Evolutionary conservation across 768 basidiomycete species (phyloP), one percentile per base, ranked within the genome.

Genomic region (Pisolithus microcarpus): DNA sequence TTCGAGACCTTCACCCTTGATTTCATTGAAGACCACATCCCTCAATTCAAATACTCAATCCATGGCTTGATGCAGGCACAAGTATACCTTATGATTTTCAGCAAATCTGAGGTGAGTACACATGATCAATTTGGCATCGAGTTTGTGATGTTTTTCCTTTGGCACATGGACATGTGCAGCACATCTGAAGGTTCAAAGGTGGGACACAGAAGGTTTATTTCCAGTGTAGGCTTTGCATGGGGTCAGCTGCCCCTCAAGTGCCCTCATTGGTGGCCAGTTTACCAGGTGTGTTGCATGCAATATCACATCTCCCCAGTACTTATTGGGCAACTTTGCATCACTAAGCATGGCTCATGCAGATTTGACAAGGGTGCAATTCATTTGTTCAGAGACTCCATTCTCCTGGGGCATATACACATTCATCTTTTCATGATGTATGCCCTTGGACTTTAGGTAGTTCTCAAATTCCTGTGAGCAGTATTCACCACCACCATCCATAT

Each of bases 211-310:
- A 10, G 61, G 62, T 48, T 62, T 61, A 11, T 52, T 39, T 0
- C 55, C n/a, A n/a, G n/a, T n/a, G n/a, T n/a, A n/a, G n/a, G n/a
- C n/a, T n/a, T n/a, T n/a, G n/a, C n/a, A n/a, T 48, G 21, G 46
- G 46, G 51, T 52, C 66, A 2, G 49, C 55, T 18, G 58, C 56
- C 44, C 60, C 61, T 1, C 62, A 67, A 7, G 67, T 66, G 9
- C 19, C 18, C 7, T 38, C 21, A 7, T 51, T 2, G 36, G 50
- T 6, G n/a, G 42, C 9, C 9, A 3, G n/a, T 51, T 37, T 3
- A 51, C 1, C 4, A 46, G 37, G 5, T 51, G 26, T 3, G 50
- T 34, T 18, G n/a, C 21, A 21, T 13, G 44, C 1, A 51, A 43
- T 5, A 46, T 46, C 3, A 43, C 44, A 46, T 51, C 43, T 2